These are phyloP conservation scores for Escovopsis sp. DNA, from an alignment of 2,329 filamentous ascomycete genomes.

Conservation along the genomic window DNA sequence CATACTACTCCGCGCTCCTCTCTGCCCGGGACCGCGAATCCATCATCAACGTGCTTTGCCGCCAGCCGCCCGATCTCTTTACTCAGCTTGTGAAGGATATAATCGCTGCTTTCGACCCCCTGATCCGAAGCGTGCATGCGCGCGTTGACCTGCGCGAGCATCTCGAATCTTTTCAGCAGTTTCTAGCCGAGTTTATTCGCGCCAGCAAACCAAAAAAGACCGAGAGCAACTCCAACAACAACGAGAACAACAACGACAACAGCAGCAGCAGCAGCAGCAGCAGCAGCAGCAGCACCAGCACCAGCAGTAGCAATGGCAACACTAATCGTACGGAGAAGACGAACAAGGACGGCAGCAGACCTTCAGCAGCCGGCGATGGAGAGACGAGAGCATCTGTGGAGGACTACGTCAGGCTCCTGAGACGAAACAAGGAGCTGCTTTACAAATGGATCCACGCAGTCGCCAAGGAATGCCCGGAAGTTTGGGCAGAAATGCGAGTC, in stretches of 20 bases:
- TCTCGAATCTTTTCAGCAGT: constrained; percentile 49
- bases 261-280: too few relatives aligned
- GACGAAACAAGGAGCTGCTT: constrained; percentile 45
- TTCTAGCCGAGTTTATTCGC: constrained; percentile 58
- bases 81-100: constrained; percentile 51
- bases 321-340: too few relatives aligned
- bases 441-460: constrained; percentile 62
- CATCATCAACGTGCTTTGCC: constrained; percentile 52
- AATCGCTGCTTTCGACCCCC: constrained; percentile 56
- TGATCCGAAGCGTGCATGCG: constrained; percentile 58
- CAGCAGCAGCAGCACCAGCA: too few relatives aligned
- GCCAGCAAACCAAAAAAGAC: constrained; percentile 31
- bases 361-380: constrained; percentile 11
- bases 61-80: constrained; percentile 55
- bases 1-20: constrained; percentile 58
- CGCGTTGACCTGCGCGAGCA: constrained; percentile 57
- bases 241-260: background rate
- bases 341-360: too few relatives aligned
- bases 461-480: constrained; percentile 50
- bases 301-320: too few relatives aligned
- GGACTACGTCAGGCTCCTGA: constrained; percentile 55
- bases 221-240: constrained; percentile 2
- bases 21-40: constrained; percentile 60
- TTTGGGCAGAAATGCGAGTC: constrained; percentile 43
- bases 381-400: constrained; percentile 44